Evolutionary conservation across 1,284 basidiomycete genomes (phyloP).

Genomic region (Ceratobasidium sp.): DNA sequence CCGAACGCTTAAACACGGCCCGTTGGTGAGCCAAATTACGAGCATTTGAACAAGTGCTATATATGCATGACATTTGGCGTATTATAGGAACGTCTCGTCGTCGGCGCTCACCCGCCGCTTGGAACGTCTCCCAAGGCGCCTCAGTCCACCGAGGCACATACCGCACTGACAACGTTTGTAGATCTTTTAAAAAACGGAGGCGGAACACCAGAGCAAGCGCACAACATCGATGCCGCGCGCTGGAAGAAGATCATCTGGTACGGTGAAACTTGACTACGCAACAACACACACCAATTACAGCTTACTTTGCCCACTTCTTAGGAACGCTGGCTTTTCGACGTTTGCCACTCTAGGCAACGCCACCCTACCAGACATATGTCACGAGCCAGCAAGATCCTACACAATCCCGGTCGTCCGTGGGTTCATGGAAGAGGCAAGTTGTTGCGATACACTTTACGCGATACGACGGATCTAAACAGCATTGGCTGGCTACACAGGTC

Average conservation of each 20-base stretch:
- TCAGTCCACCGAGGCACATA: slow-evolving; percentile 50
- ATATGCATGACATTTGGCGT: slow-evolving; percentile 46
- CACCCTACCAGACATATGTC: slow-evolving; percentile 57
- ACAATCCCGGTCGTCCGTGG: slow-evolving; percentile 57
- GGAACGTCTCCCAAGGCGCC: slow-evolving; percentile 47
- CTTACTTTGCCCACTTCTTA: slow-evolving; percentile 45
- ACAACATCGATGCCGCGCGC: slow-evolving; percentile 61
- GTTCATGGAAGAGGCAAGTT: slow-evolving; percentile 56
- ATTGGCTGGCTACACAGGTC: slow-evolving; percentile 53
- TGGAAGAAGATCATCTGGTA: slow-evolving; percentile 65
- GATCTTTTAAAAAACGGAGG: slow-evolving; percentile 58
- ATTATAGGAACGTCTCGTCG: slow-evolving; percentile 56
- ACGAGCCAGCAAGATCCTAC: slow-evolving; percentile 50
- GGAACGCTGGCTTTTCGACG: slow-evolving; percentile 60
- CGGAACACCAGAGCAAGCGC: slow-evolving; percentile 54
- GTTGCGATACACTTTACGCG: slow-evolving; percentile 22
- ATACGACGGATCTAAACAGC: too few relatives aligned
- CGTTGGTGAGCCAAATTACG: slow-evolving; percentile 50
- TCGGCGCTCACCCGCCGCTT: slow-evolving; percentile 56
- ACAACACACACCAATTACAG: neutral
- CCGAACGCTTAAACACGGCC: slow-evolving; percentile 54
- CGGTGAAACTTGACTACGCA: slow-evolving; percentile 46
- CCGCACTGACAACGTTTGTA: slow-evolving; percentile 55
- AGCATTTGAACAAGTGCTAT: neutral
- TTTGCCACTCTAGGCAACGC: slow-evolving; percentile 60